These are phyloP conservation scores for Buxus sempervirens DNA, from an alignment of 164 flowering plant species.

Conservation along the genomic window DNA sequence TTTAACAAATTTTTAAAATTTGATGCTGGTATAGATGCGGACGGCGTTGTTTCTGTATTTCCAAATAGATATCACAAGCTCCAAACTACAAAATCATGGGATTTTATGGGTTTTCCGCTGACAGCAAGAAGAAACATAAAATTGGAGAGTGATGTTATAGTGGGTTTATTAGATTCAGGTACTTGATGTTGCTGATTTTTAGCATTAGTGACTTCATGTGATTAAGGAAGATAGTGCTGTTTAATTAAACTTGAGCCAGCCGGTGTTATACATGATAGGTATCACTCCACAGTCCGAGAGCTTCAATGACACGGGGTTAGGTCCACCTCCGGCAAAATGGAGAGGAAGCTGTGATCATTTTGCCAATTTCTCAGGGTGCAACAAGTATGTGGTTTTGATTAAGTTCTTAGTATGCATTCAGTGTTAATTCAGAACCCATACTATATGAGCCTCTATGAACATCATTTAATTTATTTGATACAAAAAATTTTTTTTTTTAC, in stretches of 20 bases:
- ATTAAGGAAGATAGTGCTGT: no score
- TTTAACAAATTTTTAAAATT: no score
- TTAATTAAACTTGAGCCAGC: no score
- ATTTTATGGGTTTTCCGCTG: no score
- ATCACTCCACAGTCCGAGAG: conserved; percentile 59
- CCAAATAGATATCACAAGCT: conserved; percentile 52
- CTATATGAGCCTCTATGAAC: no score
- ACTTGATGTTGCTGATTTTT: no score
- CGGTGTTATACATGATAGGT: conserved; percentile 30
- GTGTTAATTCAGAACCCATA: no score
- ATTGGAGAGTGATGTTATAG: conserved; percentile 47
- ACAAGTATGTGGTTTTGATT: conserved; percentile 41
- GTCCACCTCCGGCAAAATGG: conserved; percentile 75
- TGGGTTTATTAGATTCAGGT: conserved; percentile 78
- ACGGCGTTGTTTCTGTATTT: conserved; percentile 47
- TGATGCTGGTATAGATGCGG: conserved; percentile 29
- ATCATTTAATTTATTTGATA: no score
- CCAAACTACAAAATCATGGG: conserved; percentile 84
- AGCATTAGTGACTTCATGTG: no score
- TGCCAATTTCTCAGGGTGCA: conserved; percentile 71
- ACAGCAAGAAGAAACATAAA: conserved; percentile 36
- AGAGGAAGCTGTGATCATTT: conserved; percentile 52
- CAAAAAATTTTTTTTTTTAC: no score
- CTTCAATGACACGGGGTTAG: conserved; percentile 55
- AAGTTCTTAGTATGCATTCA: no score